These are phyloP conservation scores for Strobilomyces confusus DNA, from an alignment of 768 basidiomycete genomes.

Conservation along the genomic window DNA sequence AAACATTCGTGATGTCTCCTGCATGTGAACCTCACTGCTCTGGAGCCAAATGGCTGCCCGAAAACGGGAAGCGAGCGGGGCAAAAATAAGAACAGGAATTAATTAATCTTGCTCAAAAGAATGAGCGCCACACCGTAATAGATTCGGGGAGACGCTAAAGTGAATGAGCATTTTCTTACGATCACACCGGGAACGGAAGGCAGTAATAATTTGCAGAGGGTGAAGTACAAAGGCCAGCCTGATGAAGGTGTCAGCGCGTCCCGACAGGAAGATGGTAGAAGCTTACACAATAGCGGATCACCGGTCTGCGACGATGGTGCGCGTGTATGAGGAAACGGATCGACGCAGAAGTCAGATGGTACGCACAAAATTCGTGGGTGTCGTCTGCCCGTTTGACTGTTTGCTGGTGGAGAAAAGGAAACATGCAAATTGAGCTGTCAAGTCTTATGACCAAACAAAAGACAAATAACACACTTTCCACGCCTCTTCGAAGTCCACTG, in stretches of 20 bases:
- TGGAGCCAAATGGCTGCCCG: constrained; percentile 24
- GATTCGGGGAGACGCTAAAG: constrained; percentile 75
- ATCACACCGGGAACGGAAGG: constrained; percentile 9
- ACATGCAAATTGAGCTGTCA: constrained; percentile 31
- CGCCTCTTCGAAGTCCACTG: constrained; percentile 97
- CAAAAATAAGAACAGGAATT: constrained; percentile 37
- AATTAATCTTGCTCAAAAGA: constrained; percentile 72
- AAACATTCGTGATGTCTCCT: constrained; percentile 35
- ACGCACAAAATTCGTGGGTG: constrained; percentile 93
- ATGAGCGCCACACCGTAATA: constrained; percentile 73
- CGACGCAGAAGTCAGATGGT: neutral
- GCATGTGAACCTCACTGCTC: constrained; percentile 49
- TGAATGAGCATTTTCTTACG: constrained; percentile 56
- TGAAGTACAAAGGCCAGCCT: constrained; percentile 34
- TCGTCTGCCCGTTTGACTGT: constrained; percentile 95
- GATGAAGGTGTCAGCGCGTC: constrained; percentile 15
- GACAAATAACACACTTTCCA: constrained; percentile 89
- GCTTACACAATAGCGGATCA: constrained; percentile 36
- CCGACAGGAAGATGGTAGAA: constrained; percentile 22
- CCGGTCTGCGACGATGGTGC: constrained; percentile 34
- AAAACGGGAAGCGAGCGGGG: constrained; percentile 33
- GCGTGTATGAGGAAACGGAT: constrained; percentile 5
- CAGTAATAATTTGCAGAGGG: constrained; percentile 29
- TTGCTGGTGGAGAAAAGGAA: constrained; percentile 60
- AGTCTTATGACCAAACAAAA: constrained; percentile 38